Evolutionary conservation across 345 rosid genomes (phyloP).

Genomic region (Dipteronia sinensis): DNA sequence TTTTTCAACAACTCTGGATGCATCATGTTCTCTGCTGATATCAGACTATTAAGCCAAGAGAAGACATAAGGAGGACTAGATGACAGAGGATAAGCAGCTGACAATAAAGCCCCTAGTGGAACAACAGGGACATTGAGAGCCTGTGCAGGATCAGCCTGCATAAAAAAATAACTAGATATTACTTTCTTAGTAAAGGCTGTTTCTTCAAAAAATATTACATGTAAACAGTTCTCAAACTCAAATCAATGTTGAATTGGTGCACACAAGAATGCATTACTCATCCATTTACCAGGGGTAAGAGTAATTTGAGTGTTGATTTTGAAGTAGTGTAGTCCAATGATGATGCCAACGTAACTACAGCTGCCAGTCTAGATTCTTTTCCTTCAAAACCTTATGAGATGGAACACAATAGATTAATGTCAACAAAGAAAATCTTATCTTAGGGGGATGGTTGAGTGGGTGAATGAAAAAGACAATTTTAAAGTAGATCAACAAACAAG

Average conservation of each 20-base stretch:
- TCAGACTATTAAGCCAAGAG: conserved; percentile 81
- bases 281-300: conserved; percentile 81
- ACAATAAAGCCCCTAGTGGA: conserved; percentile 79
- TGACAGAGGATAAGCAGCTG: conserved; percentile 91
- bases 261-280: conserved; percentile 1
- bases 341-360: conserved; percentile 83
- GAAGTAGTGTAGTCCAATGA: conserved; percentile 91
- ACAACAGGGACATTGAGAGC: conserved; percentile 93
- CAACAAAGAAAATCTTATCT: background rate
- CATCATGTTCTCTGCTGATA: conserved; percentile 97
- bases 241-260: conserved; percentile 12
- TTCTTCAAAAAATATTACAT: conserved; percentile 7
- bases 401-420: conserved; percentile 17
- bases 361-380: conserved; percentile 66
- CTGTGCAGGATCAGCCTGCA: conserved; percentile 96
- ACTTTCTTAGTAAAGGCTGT: conserved; percentile 16
- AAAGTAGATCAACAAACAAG: background rate
- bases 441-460: background rate
- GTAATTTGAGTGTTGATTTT: conserved; percentile 77
- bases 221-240: conserved; percentile 15
- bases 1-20: conserved; percentile 88
- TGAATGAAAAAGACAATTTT: background rate
- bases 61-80: conserved; percentile 76
- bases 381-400: conserved; percentile 68
- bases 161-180: conserved; percentile 30